Percentiles rank a stretch among this genome's conserved stretches.
These are phyloP conservation scores for Plasmodium adleri DNA, from an alignment of 169 alveolate species.

Conservation along the genomic window DNA sequence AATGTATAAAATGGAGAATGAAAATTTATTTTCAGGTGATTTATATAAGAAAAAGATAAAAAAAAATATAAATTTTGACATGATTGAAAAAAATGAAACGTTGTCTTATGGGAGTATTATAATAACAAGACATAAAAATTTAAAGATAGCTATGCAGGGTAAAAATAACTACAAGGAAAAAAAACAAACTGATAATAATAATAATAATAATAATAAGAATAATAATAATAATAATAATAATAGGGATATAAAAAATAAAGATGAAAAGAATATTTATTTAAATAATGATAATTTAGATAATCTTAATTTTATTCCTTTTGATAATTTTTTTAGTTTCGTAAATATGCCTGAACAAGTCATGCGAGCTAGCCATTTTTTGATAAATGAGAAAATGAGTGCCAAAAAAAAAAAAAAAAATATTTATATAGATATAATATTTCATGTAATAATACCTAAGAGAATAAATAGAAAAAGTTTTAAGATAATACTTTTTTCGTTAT, in stretches of 20 bases:
- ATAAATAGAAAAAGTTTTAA: slow-evolving; percentile 48
- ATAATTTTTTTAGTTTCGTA: too few relatives aligned
- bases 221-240: neutral
- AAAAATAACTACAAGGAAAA: neutral
- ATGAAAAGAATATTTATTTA: neutral
- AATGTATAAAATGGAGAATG: neutral
- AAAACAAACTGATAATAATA: neutral
- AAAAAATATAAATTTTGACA: neutral
- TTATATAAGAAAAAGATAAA: neutral
- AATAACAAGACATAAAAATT: slow-evolving; percentile 67
- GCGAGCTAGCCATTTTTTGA: too few relatives aligned
- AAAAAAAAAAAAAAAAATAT: slow-evolving; percentile 59
- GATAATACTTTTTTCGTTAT: slow-evolving; percentile 49
- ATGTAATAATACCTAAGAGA: slow-evolving; percentile 50
- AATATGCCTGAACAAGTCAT: too few relatives aligned
- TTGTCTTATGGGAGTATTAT: slow-evolving; percentile 40
- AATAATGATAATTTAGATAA: neutral
- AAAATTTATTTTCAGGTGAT: too few relatives aligned
- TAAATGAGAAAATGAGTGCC: too few relatives aligned
- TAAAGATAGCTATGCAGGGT: slow-evolving; percentile 42
- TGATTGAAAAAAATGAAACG: neutral
- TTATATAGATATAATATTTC: slow-evolving; percentile 46
- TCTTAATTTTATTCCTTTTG: neutral
- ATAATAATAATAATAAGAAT: neutral
- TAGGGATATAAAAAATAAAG: neutral